A percentile compares a stretch with the other conserved stretches of the same genome.
Conservation (phyloP, 495 filamentous ascomycete genomes). For the Penicillium lagena region DNA sequence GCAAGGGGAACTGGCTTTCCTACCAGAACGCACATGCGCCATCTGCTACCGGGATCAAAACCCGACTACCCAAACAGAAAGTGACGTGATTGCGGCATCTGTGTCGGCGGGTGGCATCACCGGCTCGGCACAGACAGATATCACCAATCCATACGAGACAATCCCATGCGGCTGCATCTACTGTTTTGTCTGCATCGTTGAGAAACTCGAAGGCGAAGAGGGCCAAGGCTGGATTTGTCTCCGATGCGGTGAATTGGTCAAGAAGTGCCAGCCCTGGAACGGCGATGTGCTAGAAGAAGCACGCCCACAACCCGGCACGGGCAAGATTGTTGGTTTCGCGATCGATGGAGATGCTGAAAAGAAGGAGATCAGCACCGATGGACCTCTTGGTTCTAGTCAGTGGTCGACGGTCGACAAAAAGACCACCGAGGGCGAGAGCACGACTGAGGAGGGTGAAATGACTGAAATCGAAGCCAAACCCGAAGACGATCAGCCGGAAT, state of each 20-base stretch:
- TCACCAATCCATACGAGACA: conserved; percentile 93
- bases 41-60: conserved; percentile 96
- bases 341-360: conserved; percentile 38
- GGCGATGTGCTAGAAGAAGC: conserved; percentile 71
- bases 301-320: conserved; percentile 38
- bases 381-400: conserved; percentile 27
- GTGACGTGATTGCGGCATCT: conserved; percentile 57
- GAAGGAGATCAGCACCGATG: conserved; percentile 27
- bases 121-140: conserved; percentile 86
- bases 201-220: conserved; percentile 83
- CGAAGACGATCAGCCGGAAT: not conserved
- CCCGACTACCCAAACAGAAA: conserved; percentile 56
- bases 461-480: not conserved
- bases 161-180: conserved; percentile 90
- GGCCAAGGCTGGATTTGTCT: conserved; percentile 96
- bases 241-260: conserved; percentile 77
- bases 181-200: conserved; percentile 95
- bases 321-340: conserved; percentile 67
- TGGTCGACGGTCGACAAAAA: conserved; percentile 32
- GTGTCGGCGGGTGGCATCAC: conserved; percentile 63
- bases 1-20: conserved; percentile 69
- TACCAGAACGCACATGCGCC: conserved; percentile 93
- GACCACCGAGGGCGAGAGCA: conserved; percentile 5
- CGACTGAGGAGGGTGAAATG: conserved; percentile 2
- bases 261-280: conserved; percentile 87